These are phyloP conservation scores for Neobulgaria alba DNA, from an alignment of 2,329 filamentous ascomycete genomes.

Conservation along the genomic window DNA sequence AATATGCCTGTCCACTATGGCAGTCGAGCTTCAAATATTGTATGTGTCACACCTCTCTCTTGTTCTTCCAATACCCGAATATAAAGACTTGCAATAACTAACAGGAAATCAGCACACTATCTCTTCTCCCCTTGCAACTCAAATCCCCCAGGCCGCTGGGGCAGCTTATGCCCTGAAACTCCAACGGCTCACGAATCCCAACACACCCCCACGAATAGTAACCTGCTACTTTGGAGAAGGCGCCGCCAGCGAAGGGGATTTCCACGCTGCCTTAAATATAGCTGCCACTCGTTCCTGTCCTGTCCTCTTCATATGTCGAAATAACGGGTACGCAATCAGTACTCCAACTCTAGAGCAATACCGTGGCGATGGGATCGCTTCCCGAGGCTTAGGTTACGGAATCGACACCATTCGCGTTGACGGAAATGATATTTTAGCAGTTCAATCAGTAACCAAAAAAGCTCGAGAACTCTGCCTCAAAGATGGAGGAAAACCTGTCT, in stretches of 20 bases:
- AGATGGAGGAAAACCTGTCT: constrained; percentile 46
- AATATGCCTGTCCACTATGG: constrained; percentile 99
- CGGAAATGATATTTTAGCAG: constrained; percentile 90
- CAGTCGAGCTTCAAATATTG: constrained; percentile 73
- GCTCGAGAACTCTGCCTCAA: constrained; percentile 59
- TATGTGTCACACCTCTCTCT: constrained; percentile 34
- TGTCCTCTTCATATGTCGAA: constrained; percentile 82
- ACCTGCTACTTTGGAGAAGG: constrained; percentile 88
- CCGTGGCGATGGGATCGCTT: constrained; percentile 83
- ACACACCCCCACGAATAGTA: constrained; percentile 57
- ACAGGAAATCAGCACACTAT: constrained; percentile 60
- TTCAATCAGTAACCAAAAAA: constrained; percentile 68
- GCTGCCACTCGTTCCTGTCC: constrained; percentile 83
- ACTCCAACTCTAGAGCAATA: constrained; percentile 89
- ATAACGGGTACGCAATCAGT: constrained; percentile 87
- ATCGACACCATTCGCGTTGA: constrained; percentile 89
- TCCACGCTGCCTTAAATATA: constrained; percentile 85
- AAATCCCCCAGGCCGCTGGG: constrained; percentile 80
- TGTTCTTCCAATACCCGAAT: no score
- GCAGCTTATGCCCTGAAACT: constrained; percentile 84
- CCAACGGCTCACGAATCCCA: constrained; percentile 64
- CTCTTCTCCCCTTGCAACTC: constrained; percentile 76
- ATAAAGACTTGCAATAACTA: constrained; percentile 1
- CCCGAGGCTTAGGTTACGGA: constrained; percentile 80
- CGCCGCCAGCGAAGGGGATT: constrained; percentile 83